Conservation (phyloP, 2,329 filamentous ascomycete species). For the Aspergillus felis region DNA sequence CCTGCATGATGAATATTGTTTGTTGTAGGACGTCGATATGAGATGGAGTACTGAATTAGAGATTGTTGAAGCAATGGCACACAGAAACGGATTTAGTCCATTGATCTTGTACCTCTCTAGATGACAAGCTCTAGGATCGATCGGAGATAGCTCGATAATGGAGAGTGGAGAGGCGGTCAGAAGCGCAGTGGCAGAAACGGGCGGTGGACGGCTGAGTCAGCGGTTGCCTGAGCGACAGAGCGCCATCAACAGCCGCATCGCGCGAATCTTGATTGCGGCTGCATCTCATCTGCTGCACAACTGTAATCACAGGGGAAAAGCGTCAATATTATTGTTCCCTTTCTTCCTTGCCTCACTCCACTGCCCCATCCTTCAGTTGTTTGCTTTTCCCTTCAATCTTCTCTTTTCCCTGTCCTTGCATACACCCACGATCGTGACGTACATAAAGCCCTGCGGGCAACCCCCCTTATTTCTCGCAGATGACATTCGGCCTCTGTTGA, state of each 20-base stretch:
- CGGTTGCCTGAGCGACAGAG: constrained; percentile 34
- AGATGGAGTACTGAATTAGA: not conserved
- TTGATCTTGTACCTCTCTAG: not conserved
- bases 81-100: not conserved
- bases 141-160: not conserved
- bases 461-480: constrained; percentile 13
- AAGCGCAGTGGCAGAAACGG: constrained; percentile 23
- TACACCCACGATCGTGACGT: constrained; percentile 10
- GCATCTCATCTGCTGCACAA: constrained; percentile 3
- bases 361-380: not conserved
- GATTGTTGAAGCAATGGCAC: not conserved
- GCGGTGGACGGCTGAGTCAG: constrained; percentile 29
- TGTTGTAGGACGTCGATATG: not conserved
- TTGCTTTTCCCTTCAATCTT: not conserved
- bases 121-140: not conserved
- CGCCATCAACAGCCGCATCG: constrained; percentile 25
- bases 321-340: constrained; percentile 11
- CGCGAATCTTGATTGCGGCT: constrained; percentile 10
- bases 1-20: constrained; percentile 44
- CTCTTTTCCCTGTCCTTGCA: constrained; percentile 14
- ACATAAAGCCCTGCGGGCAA: constrained; percentile 18
- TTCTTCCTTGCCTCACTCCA: constrained; percentile 3
- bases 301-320: constrained; percentile 1
- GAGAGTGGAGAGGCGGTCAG: constrained; percentile 25
- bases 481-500: constrained; percentile 16